Evolutionary conservation across 139 green algal species (phyloP), one percentile per base, ranked within the genome.

Genomic region (Closterium sp.): DNA sequence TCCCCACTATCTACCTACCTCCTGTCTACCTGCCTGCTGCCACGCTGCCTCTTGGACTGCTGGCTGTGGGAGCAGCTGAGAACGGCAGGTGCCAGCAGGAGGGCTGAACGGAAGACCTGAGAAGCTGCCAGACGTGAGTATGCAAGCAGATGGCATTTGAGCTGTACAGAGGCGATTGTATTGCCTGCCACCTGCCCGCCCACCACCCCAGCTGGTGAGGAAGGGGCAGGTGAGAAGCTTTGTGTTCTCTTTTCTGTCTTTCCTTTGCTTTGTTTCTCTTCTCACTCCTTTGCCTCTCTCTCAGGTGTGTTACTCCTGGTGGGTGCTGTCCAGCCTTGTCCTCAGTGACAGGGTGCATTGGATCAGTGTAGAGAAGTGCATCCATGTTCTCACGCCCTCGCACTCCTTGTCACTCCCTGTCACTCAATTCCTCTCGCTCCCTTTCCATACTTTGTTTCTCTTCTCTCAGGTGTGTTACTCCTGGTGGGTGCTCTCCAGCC

Each of bases 401-500:
- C 38, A 45, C 38, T 6, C 38, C 38, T 45, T 45, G n/a, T n/a
- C n/a, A n/a, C n/a, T n/a, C n/a, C n/a, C n/a, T n/a, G n/a, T n/a
- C n/a, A n/a, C n/a, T n/a, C n/a, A n/a, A n/a, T n/a, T n/a, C n/a
- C n/a, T n/a, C n/a, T n/a, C n/a, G 38, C 38, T 11, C 38, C 4
- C 38, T 45, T 7, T 9, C 38, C 38, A n/a, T n/a, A n/a, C n/a
- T n/a, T n/a, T n/a, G n/a, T 6, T 45, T 9, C 4, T 6, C 9
- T 45, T 7, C 4, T 45, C 38, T 45, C 38, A 45, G 38, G 38
- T 45, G 38, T 45, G 38, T 6, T 45, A 45, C 95, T 98, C 96
- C 10, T 99, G 98, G 98, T 99, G 98, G 98, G 99, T 98, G 89
- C 93, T 99, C 24, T 99, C 97, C 0, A 97, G 96, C 28, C 96